phyloP scores from a whole-genome alignment of 176 grass and related monocot species.

The Triticum urartu region DNA sequence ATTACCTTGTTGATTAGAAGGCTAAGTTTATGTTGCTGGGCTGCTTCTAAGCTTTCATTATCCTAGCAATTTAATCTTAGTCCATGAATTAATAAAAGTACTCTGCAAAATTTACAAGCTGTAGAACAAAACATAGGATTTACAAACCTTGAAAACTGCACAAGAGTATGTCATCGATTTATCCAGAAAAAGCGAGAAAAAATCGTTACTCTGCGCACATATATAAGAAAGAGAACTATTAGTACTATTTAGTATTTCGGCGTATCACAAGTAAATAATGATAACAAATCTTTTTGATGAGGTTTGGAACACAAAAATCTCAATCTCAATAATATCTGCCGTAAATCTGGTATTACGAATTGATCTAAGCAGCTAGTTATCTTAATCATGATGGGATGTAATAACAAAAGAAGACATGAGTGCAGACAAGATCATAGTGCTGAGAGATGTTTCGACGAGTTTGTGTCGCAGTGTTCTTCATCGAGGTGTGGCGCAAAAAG shows the following conservation, averaged over 20 bases:
- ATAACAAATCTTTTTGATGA: neutral
- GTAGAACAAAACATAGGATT: neutral
- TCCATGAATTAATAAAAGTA: neutral
- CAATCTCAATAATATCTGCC: neutral
- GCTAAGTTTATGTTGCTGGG: too few relatives aligned
- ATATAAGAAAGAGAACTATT: neutral
- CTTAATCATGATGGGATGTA: neutral
- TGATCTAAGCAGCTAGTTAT: neutral
- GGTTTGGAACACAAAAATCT: neutral
- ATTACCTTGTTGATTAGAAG: too few relatives aligned
- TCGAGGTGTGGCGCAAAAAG: neutral
- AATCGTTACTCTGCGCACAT: neutral
- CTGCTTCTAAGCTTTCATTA: too few relatives aligned
- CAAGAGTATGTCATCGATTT: neutral
- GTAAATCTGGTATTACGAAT: neutral
- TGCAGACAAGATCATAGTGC: neutral
- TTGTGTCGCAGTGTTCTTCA: neutral
- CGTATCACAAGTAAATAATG: neutral
- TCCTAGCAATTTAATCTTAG: neutral
- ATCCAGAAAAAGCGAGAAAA: neutral
- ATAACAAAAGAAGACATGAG: neutral
- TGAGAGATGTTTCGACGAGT: conserved; percentile 8
- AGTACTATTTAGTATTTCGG: neutral
- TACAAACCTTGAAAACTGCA: neutral
- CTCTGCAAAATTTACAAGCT: neutral